Evolutionary conservation across 176 grass and related monocot genomes (phyloP).

Genomic region (Triticum monococcum): DNA sequence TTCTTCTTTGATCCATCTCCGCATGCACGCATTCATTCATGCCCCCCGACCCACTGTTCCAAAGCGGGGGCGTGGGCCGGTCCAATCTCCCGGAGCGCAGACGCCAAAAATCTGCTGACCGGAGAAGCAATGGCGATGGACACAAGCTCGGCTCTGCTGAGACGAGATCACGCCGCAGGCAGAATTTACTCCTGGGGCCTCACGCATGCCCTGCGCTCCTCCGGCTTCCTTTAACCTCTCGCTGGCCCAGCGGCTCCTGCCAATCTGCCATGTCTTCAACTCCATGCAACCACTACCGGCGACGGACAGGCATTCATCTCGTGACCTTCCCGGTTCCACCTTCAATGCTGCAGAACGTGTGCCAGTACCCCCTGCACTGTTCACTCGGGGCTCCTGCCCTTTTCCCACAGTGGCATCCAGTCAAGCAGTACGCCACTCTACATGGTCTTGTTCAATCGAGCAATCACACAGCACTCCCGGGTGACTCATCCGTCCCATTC

Average conservation of each 20-base stretch:
- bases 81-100: not conserved
- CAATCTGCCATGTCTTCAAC: constrained; percentile 23
- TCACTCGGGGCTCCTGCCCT: not conserved
- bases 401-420: not conserved
- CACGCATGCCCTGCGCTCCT: not conserved
- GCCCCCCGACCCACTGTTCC: not conserved
- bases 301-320: not conserved
- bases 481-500: not conserved
- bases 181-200: not conserved
- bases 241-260: not conserved
- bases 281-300: constrained; percentile 22
- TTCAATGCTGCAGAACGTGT: not conserved
- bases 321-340: not conserved
- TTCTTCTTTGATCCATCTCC: not conserved
- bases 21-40: too few species aligned
- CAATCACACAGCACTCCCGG: not conserved
- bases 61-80: not conserved
- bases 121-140: not conserved
- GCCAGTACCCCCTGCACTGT: not conserved
- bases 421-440: not conserved
- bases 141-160: constrained; percentile 16
- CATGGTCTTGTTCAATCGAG: not conserved
- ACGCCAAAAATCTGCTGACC: not conserved
- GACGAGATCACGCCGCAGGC: not conserved
- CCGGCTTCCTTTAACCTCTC: not conserved